A percentile compares a stretch with the other conserved stretches of the same genome.
phyloP scores from a whole-genome alignment of 495 filamentous ascomycete species.

The Amorphotheca resinae region DNA sequence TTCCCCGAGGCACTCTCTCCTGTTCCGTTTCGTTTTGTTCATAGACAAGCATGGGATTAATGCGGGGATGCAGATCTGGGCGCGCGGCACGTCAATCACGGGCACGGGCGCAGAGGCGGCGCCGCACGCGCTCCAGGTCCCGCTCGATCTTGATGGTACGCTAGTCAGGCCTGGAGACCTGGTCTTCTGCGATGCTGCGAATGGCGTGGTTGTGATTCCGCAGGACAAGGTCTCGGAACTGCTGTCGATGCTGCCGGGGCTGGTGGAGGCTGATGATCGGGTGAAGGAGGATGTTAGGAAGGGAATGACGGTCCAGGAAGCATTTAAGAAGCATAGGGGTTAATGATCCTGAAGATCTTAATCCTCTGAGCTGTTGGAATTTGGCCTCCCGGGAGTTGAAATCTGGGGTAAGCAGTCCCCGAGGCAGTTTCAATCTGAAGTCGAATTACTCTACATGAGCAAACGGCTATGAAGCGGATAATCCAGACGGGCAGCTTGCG shows the following conservation, averaged over 20 bases:
- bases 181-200: slow-evolving; percentile 46
- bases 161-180: slow-evolving; percentile 46
- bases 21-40: neutral
- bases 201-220: slow-evolving; percentile 54
- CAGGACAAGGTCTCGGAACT: slow-evolving; percentile 34
- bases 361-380: too few relatives aligned
- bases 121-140: slow-evolving; percentile 40
- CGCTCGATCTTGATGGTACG: slow-evolving; percentile 37
- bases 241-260: slow-evolving; percentile 37
- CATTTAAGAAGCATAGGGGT: slow-evolving; percentile 30
- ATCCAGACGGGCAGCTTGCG: neutral
- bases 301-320: slow-evolving; percentile 44
- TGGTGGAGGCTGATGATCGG: slow-evolving; percentile 47
- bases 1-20: neutral
- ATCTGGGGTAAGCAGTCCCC: too few relatives aligned
- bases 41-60: neutral
- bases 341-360: slow-evolving; percentile 1
- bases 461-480: neutral
- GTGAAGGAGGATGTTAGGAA: slow-evolving; percentile 45
- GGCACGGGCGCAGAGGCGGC: slow-evolving; percentile 48
- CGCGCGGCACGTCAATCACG: slow-evolving; percentile 41
- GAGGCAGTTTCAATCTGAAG: too few relatives aligned
- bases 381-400: too few relatives aligned
- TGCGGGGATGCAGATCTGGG: slow-evolving; percentile 35
- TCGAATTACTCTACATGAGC: neutral